These are phyloP conservation scores for Vitis amurensis DNA, from an alignment of 164 flowering plant genomes.

Conservation along the genomic window DNA sequence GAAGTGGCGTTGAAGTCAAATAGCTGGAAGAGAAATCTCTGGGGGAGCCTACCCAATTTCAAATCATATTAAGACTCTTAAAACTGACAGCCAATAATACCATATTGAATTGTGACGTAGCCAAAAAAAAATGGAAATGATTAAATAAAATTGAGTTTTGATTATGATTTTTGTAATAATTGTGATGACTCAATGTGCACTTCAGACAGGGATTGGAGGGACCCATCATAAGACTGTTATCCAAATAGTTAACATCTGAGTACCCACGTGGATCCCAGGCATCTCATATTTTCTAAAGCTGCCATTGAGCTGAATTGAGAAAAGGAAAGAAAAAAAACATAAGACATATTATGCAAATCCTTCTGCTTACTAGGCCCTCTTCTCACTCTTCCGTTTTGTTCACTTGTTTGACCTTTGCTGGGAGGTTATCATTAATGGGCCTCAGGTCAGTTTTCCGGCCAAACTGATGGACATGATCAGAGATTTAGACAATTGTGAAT, in stretches of 20 bases:
- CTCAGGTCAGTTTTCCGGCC: no score
- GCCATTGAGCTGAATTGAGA: background rate
- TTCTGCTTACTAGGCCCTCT: background rate
- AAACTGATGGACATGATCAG: no score
- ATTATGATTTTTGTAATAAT: constrained; percentile 2
- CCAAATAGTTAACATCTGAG: constrained; percentile 17
- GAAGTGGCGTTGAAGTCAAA: constrained; percentile 21
- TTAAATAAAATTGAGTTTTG: constrained; percentile 7
- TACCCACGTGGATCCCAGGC: constrained; percentile 20
- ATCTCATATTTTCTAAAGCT: constrained; percentile 5
- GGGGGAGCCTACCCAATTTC: constrained; percentile 5
- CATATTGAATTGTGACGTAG: constrained; percentile 22
- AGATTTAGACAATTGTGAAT: no score
- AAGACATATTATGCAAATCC: background rate
- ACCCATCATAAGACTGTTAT: constrained; percentile 5
- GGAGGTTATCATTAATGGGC: no score
- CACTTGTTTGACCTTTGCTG: no score
- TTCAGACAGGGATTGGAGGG: constrained; percentile 13
- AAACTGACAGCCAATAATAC: constrained; percentile 13
- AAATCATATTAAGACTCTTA: background rate
- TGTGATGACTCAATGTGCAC: constrained; percentile 31
- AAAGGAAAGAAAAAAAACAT: background rate
- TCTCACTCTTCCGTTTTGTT: no score
- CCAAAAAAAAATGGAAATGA: constrained; percentile 10
- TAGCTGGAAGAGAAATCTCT: background rate